phyloP scores from a whole-genome alignment of 148 eudicot genomes.

The Diospyros lotus region DNA sequence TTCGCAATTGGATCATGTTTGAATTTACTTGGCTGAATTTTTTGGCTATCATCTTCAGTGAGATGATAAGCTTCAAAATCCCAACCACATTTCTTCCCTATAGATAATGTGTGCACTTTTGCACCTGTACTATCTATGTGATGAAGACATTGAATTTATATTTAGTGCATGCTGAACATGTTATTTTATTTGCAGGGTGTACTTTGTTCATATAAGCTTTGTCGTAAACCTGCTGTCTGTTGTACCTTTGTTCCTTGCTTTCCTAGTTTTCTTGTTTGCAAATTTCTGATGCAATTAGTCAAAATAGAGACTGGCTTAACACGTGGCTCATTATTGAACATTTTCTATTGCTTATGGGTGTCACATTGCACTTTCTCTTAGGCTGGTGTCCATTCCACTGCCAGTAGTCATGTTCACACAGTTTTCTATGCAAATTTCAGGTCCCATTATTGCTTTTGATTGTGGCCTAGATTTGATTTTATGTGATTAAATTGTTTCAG shows the following conservation, averaged over 20 bases:
- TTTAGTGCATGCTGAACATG: too few relatives aligned
- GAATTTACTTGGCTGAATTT: neutral
- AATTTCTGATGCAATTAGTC: too few relatives aligned
- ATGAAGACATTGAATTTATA: neutral
- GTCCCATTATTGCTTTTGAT: neutral
- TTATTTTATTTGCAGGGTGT: too few relatives aligned
- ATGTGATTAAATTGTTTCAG: conserved; percentile 38
- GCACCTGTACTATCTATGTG: conserved; percentile 4
- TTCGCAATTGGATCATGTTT: neutral
- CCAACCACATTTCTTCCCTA: neutral
- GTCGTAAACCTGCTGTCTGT: too few relatives aligned
- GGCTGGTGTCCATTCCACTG: neutral
- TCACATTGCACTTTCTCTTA: neutral
- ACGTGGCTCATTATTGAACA: neutral
- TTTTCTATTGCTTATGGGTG: neutral
- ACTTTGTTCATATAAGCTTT: too few relatives aligned
- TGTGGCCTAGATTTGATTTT: conserved; percentile 11
- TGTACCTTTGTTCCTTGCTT: too few relatives aligned
- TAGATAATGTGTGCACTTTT: neutral
- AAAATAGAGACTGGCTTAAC: neutral
- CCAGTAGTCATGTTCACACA: neutral
- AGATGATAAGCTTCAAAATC: conserved; percentile 1
- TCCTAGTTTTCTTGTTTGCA: too few relatives aligned
- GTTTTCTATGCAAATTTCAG: neutral
- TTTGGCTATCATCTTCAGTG: neutral